phyloP scores from a whole-genome alignment of 768 basidiomycete species.

The Leucocoprinus birnbaumii region DNA sequence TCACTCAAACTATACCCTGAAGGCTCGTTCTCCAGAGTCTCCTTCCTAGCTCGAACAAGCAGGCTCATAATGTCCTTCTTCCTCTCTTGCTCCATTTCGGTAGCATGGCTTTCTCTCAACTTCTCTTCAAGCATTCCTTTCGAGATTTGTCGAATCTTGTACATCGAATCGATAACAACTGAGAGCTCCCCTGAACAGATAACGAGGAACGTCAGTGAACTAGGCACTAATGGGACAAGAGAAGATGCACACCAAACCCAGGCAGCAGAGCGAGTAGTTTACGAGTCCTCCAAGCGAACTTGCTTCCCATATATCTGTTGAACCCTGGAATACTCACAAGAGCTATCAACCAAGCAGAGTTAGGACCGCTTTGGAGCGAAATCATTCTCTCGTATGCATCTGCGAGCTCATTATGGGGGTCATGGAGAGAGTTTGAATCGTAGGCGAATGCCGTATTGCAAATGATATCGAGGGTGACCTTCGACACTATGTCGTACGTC shows the following conservation, averaged over 20 bases:
- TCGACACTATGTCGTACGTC: constrained; percentile 34
- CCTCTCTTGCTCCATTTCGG: constrained; percentile 31
- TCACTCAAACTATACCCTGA: constrained; percentile 41
- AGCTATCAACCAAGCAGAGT: neutral
- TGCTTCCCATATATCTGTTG: neutral
- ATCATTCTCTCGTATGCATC: constrained; percentile 43
- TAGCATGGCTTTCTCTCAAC: constrained; percentile 30
- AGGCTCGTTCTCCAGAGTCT: constrained; percentile 29
- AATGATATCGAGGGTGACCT: constrained; percentile 51
- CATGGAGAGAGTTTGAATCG: constrained; percentile 38
- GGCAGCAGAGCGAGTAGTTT: neutral
- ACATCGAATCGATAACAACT: constrained; percentile 30
- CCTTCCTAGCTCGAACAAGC: constrained; percentile 42
- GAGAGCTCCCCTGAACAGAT: constrained; percentile 17
- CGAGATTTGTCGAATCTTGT: constrained; percentile 39
- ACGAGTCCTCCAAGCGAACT: constrained; percentile 2
- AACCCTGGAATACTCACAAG: constrained; percentile 21
- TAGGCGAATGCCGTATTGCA: constrained; percentile 50
- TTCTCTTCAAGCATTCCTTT: constrained; percentile 37
- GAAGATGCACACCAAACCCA: neutral
- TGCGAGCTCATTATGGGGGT: constrained; percentile 45
- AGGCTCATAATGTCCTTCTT: constrained; percentile 53
- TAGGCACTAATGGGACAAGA: constrained; percentile 14
- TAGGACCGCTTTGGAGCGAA: constrained; percentile 33
- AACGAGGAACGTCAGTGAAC: neutral